Percentiles rank a stretch among this genome's conserved stretches.
These are phyloP conservation scores for Leucaena leucocephala DNA, from an alignment of 306 rosid species.

Conservation along the genomic window DNA sequence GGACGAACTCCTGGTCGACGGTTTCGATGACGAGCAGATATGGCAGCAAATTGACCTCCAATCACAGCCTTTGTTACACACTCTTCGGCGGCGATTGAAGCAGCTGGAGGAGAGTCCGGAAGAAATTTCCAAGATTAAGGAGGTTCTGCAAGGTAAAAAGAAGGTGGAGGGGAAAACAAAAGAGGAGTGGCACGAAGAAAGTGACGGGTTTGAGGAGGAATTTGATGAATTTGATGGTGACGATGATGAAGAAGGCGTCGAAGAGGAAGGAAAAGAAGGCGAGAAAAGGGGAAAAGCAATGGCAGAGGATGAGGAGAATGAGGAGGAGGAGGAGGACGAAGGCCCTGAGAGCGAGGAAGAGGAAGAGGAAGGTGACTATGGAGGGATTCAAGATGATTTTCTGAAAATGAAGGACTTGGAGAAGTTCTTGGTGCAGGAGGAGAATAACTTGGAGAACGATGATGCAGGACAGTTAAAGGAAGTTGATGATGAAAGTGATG, in stretches of 20 bases:
- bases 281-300: conserved; percentile 22
- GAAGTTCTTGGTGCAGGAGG: conserved; percentile 68
- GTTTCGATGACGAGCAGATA: conserved; percentile 93
- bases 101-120: conserved; percentile 59
- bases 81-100: conserved; percentile 68
- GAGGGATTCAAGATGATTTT: conserved; percentile 73
- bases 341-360: conserved; percentile 1
- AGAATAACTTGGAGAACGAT: conserved; percentile 61
- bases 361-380: conserved; percentile 33
- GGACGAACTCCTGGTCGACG: conserved; percentile 72
- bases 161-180: conserved; percentile 29
- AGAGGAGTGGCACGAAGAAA: conserved; percentile 33
- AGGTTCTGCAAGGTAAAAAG: conserved; percentile 32
- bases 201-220: conserved; percentile 58
- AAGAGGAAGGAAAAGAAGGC: conserved; percentile 6
- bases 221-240: conserved; percentile 53
- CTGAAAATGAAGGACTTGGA: conserved; percentile 71
- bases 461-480: conserved; percentile 41
- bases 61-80: conserved; percentile 72
- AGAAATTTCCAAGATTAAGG: conserved; percentile 50
- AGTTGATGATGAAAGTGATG: conserved; percentile 58
- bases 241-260: conserved; percentile 41
- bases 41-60: conserved; percentile 97
- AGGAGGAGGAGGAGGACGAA: not conserved
- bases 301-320: conserved; percentile 9